phyloP scores from a whole-genome alignment of 164 flowering plant genomes.

The Nymphaea colorata region DNA sequence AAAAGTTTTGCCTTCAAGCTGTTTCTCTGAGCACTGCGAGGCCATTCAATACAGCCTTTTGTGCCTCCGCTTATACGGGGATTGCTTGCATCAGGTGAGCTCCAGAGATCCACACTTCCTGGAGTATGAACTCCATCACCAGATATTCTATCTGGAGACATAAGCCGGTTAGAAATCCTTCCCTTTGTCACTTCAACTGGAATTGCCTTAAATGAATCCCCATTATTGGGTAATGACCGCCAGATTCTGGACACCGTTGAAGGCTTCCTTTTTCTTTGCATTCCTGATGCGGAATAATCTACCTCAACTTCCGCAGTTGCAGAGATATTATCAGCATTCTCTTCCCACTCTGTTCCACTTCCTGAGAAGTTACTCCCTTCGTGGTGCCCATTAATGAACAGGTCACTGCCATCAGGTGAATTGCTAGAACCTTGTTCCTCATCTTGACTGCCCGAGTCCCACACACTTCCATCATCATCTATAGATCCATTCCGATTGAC shows the following conservation, averaged over 20 bases:
- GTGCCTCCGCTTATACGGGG: conserved; percentile 44
- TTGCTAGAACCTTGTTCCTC: conserved; percentile 80
- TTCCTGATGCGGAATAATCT: conserved; percentile 33
- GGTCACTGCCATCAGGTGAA: conserved; percentile 61
- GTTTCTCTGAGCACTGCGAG: conserved; percentile 44
- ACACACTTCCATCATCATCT: conserved; percentile 86
- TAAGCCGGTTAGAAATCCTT: conserved; percentile 40
- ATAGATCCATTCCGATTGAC: conserved; percentile 27
- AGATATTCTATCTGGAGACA: conserved; percentile 53
- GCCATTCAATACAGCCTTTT: conserved; percentile 94
- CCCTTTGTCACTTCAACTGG: conserved; percentile 49
- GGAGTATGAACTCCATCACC: conserved; percentile 44
- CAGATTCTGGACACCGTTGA: conserved; percentile 71
- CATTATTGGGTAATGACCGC: conserved; percentile 48
- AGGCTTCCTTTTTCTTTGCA: conserved; percentile 37
- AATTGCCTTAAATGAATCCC: conserved; percentile 49
- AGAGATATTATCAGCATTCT: conserved; percentile 29
- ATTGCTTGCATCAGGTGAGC: conserved; percentile 65
- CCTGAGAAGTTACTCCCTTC: conserved; percentile 43
- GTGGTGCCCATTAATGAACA: conserved; percentile 42
- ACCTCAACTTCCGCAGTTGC: conserved; percentile 52
- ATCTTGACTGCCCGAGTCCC: conserved; percentile 92
- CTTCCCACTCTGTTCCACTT: conserved; percentile 68
- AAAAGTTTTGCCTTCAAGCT: conserved; percentile 75
- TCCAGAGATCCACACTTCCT: conserved; percentile 48